phyloP scores from a whole-genome alignment of 2,329 filamentous ascomycete species.

The Cadophora sp. region DNA sequence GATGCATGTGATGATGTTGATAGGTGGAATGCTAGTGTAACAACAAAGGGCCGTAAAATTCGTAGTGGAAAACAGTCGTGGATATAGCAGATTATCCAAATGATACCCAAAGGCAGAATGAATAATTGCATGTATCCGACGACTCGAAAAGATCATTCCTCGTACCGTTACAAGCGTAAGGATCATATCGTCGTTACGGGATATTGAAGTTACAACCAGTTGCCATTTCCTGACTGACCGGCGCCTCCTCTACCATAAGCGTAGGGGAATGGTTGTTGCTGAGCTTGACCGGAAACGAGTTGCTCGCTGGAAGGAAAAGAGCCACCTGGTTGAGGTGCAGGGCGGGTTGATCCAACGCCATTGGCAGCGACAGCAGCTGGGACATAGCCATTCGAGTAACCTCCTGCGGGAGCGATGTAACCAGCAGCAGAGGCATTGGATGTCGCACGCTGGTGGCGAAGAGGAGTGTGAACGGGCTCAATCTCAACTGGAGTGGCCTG shows the following conservation, averaged over 20 bases:
- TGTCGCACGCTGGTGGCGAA: conserved; percentile 43
- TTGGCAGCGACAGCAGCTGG: conserved; percentile 31
- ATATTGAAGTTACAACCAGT: conserved; percentile 41
- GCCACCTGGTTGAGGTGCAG: conserved; percentile 28
- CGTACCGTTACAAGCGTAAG: conserved; percentile 47
- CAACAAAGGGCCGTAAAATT: conserved; percentile 46
- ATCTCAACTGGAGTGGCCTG: conserved; percentile 42
- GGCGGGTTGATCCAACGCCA: conserved; percentile 32
- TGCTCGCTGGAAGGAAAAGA: conserved; percentile 38
- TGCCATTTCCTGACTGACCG: conserved; percentile 38
- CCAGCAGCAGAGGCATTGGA: conserved; percentile 41
- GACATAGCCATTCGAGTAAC: conserved; percentile 40
- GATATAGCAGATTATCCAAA: conserved; percentile 19
- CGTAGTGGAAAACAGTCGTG: conserved; percentile 44
- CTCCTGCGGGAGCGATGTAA: conserved; percentile 36
- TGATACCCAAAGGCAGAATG: conserved; percentile 23
- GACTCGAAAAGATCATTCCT: conserved; percentile 43
- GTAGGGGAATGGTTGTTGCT: conserved; percentile 39
- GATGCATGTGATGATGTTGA: conserved; percentile 40
- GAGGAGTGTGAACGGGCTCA: conserved; percentile 36
- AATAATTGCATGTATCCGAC: conserved; percentile 33
- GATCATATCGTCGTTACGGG: conserved; percentile 45
- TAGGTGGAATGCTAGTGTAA: conserved; percentile 45
- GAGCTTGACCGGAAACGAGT: conserved; percentile 31
- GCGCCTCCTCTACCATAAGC: conserved; percentile 38